Percentiles rank a stretch among this genome's conserved stretches.
Evolutionary conservation across 2,329 filamentous ascomycete species (phyloP).

Genomic region (Ophiostoma perfectum): DNA sequence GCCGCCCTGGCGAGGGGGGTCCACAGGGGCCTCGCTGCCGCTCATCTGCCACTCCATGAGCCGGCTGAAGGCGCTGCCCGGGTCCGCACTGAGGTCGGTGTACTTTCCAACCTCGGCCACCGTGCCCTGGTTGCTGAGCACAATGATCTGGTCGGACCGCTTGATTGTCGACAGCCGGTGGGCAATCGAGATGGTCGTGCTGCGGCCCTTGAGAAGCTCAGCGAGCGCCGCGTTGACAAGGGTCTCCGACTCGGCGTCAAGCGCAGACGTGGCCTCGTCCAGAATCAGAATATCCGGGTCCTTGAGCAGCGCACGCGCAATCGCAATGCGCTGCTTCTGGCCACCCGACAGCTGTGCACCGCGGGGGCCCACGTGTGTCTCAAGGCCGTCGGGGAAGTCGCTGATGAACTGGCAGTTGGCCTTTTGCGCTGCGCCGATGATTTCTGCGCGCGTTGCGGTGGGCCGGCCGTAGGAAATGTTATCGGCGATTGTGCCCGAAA

Average conservation of each 20-base stretch:
- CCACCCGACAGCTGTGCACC: constrained; percentile 92
- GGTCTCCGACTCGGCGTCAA: constrained; percentile 95
- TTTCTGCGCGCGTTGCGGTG: constrained; percentile 68
- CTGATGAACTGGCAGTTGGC: constrained; percentile 96
- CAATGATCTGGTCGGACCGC: constrained; percentile 88
- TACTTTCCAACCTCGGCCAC: constrained; percentile 92
- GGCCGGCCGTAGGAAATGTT: constrained; percentile 91
- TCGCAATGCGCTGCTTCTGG: constrained; percentile 96
- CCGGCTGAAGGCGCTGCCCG: constrained; percentile 80
- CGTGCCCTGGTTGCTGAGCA: constrained; percentile 76
- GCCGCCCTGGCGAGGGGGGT: constrained; percentile 31
- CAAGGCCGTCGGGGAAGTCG: constrained; percentile 91
- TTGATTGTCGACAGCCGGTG: constrained; percentile 96
- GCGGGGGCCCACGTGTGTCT: constrained; percentile 86
- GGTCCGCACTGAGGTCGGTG: constrained; percentile 63
- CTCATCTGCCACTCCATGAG: constrained; percentile 99
- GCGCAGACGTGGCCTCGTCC: constrained; percentile 90
- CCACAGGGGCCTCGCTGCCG: constrained; percentile 60
- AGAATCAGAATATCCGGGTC: constrained; percentile 94
- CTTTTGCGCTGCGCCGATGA: constrained; percentile 78
- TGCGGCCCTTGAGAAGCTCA: constrained; percentile 74
- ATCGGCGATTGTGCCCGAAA: constrained; percentile 77
- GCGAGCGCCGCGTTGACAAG: constrained; percentile 87
- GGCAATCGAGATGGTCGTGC: constrained; percentile 96
- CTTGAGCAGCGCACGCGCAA: constrained; percentile 89